Conservation (phyloP, 2,329 filamentous ascomycete genomes). For the Sphaerulina populicola region DNA sequence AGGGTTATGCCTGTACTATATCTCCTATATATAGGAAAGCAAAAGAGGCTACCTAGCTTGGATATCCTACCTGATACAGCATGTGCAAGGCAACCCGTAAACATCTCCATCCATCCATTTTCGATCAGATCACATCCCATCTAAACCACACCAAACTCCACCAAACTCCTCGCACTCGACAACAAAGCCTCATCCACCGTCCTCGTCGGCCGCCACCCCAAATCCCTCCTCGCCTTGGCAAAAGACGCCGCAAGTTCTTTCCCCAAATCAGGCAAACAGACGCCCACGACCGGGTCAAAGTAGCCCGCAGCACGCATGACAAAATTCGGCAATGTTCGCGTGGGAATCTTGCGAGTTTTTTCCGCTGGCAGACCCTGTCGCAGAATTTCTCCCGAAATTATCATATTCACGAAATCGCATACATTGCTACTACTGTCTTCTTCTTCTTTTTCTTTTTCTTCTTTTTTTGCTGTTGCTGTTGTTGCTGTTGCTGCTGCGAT, state of each 20-base stretch:
- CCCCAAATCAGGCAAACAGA: constrained; percentile 18
- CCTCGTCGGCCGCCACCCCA: constrained; percentile 15
- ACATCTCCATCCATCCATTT: too few species aligned
- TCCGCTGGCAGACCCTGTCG: constrained; percentile 12
- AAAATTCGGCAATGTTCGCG: constrained; percentile 15
- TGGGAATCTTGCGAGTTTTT: constrained; percentile 16
- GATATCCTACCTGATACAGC: too few species aligned
- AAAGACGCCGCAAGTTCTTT: constrained; percentile 18
- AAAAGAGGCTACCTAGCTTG: too few species aligned
- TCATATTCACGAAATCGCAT: constrained; percentile 17
- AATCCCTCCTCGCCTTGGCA: constrained; percentile 14
- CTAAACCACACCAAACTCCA: constrained; percentile 15
- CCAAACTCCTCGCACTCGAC: constrained; percentile 16
- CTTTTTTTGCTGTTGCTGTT: too few species aligned
- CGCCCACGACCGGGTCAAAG: constrained; percentile 17
- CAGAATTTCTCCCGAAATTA: constrained; percentile 12
- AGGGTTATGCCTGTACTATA: too few species aligned
- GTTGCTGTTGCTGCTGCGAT: background rate
- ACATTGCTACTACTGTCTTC: constrained; percentile 6
- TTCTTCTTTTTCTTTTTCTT: too few species aligned
- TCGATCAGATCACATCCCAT: too few species aligned
- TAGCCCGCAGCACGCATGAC: constrained; percentile 19
- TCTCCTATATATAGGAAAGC: too few species aligned
- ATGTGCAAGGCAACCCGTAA: too few species aligned
- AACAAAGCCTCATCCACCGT: constrained; percentile 15